phyloP scores from a whole-genome alignment of 164 flowering plant species.

The Brasenia schreberi region DNA sequence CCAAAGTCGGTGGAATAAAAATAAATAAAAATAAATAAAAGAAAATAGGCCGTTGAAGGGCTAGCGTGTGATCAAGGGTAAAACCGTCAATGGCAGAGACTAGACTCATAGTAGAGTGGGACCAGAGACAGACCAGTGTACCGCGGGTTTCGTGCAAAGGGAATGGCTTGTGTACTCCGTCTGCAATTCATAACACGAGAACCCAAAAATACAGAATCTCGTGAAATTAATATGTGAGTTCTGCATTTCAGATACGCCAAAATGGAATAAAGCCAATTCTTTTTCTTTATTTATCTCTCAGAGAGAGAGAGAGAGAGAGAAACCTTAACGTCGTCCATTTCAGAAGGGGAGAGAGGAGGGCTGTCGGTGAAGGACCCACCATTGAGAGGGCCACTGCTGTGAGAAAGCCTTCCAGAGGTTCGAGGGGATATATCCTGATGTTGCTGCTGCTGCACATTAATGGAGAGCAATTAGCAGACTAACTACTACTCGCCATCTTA shows the following conservation, averaged over 20 bases:
- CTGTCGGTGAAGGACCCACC: slow-evolving; percentile 82
- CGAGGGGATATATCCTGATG: slow-evolving; percentile 88
- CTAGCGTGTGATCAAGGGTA: neutral
- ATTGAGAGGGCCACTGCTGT: slow-evolving; percentile 84
- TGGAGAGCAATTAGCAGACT: too few species aligned
- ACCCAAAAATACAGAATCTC: neutral
- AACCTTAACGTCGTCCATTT: slow-evolving; percentile 84
- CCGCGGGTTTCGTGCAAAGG: neutral
- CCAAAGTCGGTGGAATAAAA: too few species aligned
- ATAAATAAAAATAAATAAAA: too few species aligned
- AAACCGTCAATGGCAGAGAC: neutral
- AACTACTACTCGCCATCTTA: too few species aligned
- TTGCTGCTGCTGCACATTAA: neutral
- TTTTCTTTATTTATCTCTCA: neutral
- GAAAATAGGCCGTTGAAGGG: too few species aligned
- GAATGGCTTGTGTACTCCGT: neutral
- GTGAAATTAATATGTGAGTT: neutral
- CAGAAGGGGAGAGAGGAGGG: slow-evolving; percentile 87
- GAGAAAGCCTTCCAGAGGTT: slow-evolving; percentile 83
- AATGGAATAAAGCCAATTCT: neutral
- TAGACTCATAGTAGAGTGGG: neutral
- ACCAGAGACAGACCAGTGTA: neutral
- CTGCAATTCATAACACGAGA: neutral
- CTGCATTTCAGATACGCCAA: neutral
- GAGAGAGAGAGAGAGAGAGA: neutral